These are phyloP conservation scores for Alternaria tenuissima DNA, from an alignment of 2,329 filamentous ascomycete genomes.

Conservation along the genomic window DNA sequence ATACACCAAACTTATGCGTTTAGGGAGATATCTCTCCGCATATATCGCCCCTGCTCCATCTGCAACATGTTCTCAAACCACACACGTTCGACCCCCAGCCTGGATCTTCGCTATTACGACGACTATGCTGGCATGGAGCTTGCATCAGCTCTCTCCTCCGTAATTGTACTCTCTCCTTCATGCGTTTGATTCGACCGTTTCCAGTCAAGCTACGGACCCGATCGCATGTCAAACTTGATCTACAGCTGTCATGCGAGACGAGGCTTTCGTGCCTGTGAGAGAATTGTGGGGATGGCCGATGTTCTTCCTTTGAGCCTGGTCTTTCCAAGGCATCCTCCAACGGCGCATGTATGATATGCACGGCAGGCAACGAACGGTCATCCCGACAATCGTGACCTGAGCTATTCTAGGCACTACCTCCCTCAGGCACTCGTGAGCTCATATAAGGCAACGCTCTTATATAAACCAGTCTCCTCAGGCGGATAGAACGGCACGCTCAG, in stretches of 20 bases:
- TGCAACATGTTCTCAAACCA: constrained; percentile 49
- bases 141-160: constrained; percentile 27
- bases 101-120: constrained; percentile 27
- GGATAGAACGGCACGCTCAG: constrained; percentile 26
- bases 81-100: constrained; percentile 40
- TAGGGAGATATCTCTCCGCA: constrained; percentile 35
- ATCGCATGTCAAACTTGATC: constrained; percentile 24
- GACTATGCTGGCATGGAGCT: constrained; percentile 26
- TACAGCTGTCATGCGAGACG: constrained; percentile 27
- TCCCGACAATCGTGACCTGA: constrained; percentile 23
- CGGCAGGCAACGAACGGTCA: constrained; percentile 36
- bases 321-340: constrained; percentile 43
- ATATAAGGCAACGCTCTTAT: constrained; percentile 22
- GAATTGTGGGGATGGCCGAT: constrained; percentile 33
- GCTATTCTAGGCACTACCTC: constrained; percentile 18
- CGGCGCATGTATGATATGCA: constrained; percentile 45
- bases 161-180: constrained; percentile 26
- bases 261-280: constrained; percentile 38
- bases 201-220: constrained; percentile 27
- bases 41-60: constrained; percentile 31
- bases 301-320: constrained; percentile 28
- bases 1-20: constrained; percentile 50
- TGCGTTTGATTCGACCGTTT: constrained; percentile 48
- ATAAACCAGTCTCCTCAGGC: constrained; percentile 29
- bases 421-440: constrained; percentile 18